Base-by-base conservation (phyloP, 78 protist genomes). In the Dictyostelium firmibasis region DNA sequence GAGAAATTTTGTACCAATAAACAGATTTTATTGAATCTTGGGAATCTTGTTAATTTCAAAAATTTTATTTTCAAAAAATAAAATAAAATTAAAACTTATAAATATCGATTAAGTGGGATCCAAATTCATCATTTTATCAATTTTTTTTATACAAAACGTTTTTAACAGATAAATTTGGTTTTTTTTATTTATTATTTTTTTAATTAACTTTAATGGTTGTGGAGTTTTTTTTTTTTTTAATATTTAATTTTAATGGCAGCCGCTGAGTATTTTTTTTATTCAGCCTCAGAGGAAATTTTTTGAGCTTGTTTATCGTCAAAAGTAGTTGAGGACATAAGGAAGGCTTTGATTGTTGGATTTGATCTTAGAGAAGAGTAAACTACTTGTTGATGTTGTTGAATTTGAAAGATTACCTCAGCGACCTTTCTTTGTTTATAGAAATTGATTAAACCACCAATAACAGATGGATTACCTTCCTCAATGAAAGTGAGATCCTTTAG, bases 391-490 rank as follows among this genome's bases (percentile, higher is more conserved):
- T 33, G 75, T 62, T 91, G 95, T 29, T 67, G 84, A n/a, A 91
- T 53, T 62, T 83, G 89, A 82, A 91, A 84, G 16, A 91, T 60
- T n/a, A 91, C 95, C 44, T 83, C 89, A 5, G 87, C 81, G 0
- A 91, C 77, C 75, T 91, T 91, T 76, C 95, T 31, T 41, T 84
- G 95, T 77, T 91, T 91, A 53, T 91, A 91, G 43, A 91, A 91
- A 41, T 91, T 91, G 62, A 91, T 83, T 23, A 91, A 29, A 41
- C 86, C 95, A 41, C 92, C 95, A 38, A 91, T 75, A 31, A 67
- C 23, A 1, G 89, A 75, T 0, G 95, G 95, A 38, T 91, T 91
- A 43, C 95, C 95, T 11, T 91, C 96, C 44, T 93, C 96, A 4
- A 85, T 93, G 47, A 93, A 93, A 0, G 92, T 93, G 7, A 93